phyloP scores from a whole-genome alignment of 495 filamentous ascomycete genomes.

The Podospora australis region DNA sequence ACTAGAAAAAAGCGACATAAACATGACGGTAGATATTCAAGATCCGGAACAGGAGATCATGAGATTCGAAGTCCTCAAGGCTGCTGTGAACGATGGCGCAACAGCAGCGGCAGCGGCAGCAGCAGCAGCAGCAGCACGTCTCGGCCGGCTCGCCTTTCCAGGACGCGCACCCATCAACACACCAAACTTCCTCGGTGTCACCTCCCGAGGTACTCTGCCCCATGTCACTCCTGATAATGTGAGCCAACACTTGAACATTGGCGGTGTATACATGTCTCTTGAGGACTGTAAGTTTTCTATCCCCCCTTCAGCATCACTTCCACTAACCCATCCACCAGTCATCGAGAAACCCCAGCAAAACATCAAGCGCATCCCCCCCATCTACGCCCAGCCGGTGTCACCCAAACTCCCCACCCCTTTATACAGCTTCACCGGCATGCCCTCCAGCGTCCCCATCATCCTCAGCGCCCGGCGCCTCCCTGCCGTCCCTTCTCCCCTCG shows the following conservation, averaged over 20 bases:
- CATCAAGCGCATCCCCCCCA: slow-evolving; percentile 31
- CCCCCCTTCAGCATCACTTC: not conserved
- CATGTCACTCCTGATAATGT: slow-evolving; percentile 86
- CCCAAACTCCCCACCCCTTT: slow-evolving; percentile 46
- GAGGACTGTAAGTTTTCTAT: slow-evolving; percentile 73
- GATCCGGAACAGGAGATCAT: slow-evolving; percentile 14
- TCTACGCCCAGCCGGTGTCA: slow-evolving; percentile 31
- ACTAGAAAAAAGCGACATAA: not conserved
- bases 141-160: slow-evolving; percentile 57
- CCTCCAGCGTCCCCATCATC: slow-evolving; percentile 52
- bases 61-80: slow-evolving; percentile 39
- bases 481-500: slow-evolving; percentile 61
- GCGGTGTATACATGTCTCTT: slow-evolving; percentile 70
- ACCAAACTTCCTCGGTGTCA: slow-evolving; percentile 70
- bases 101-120: too few species aligned
- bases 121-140: slow-evolving; percentile 40
- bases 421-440: slow-evolving; percentile 63
- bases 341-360: slow-evolving; percentile 60
- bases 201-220: slow-evolving; percentile 76
- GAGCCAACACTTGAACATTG: slow-evolving; percentile 53
- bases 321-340: slow-evolving; percentile 47
- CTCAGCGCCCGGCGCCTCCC: slow-evolving; percentile 73
- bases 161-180: slow-evolving; percentile 61
- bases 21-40: slow-evolving; percentile 16
- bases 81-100: slow-evolving; percentile 23